A percentile compares a stretch with the other conserved stretches of the same genome.
Evolutionary conservation across 352 stramenopile genomes (phyloP).

Genomic region (Globisporangium recalcitrans): DNA sequence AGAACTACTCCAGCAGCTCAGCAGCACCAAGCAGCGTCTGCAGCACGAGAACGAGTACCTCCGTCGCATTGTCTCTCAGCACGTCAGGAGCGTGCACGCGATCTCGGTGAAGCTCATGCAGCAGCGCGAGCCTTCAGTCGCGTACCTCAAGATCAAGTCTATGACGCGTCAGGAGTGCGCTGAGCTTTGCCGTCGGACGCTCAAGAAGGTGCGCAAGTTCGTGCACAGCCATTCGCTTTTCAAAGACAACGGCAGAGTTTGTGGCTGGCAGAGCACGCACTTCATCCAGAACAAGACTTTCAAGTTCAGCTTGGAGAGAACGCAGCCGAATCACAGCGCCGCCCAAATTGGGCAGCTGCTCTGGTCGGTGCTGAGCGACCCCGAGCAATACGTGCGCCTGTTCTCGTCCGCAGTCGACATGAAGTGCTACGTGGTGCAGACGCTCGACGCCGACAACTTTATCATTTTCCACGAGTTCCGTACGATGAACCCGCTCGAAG

Average conservation of each 20-base stretch:
- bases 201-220: background rate
- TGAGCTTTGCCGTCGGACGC: background rate
- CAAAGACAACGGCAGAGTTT: background rate
- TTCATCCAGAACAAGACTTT: background rate
- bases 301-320: slow-evolving; percentile 14
- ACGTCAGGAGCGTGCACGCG: background rate
- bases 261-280: slow-evolving; percentile 8
- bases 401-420: slow-evolving; percentile 9
- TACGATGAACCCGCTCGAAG: slow-evolving; percentile 7
- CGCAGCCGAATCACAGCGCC: background rate
- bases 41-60: slow-evolving; percentile 14
- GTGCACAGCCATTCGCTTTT: background rate
- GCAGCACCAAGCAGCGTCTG: background rate
- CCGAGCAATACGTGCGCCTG: background rate
- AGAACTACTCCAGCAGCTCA: background rate
- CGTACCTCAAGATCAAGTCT: slow-evolving; percentile 6
- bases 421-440: slow-evolving; percentile 11
- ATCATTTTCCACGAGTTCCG: slow-evolving; percentile 13
- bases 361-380: slow-evolving; percentile 8
- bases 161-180: slow-evolving; percentile 2
- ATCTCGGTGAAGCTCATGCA: slow-evolving; percentile 3
- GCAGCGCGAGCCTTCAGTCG: background rate
- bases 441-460: slow-evolving; percentile 15
- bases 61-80: background rate
- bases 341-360: background rate